phyloP scores from a whole-genome alignment of 306 rosid species.

The Rubus idaeus region DNA sequence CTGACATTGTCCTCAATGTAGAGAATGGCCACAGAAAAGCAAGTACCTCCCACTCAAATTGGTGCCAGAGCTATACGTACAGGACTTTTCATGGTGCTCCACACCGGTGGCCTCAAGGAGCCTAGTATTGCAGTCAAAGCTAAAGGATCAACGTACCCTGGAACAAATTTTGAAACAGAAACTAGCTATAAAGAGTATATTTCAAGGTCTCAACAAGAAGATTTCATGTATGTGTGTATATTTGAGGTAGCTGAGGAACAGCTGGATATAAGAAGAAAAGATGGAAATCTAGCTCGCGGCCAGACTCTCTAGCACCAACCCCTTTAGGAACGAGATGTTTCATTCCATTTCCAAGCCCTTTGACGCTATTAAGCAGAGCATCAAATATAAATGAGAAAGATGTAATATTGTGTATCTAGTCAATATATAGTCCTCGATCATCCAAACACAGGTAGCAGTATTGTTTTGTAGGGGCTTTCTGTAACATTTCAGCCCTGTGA shows the following conservation, averaged over 20 bases:
- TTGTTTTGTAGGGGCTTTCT: background rate
- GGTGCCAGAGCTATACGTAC: conserved; percentile 21
- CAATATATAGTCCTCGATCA: background rate
- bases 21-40: conserved; percentile 37
- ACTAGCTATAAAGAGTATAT: background rate
- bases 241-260: background rate
- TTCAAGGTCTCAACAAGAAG: background rate
- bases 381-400: background rate
- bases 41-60: conserved; percentile 44
- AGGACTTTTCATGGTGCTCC: conserved; percentile 22
- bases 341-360: background rate
- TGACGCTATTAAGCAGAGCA: background rate
- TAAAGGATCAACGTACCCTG: conserved; percentile 36
- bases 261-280: background rate
- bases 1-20: conserved; percentile 40
- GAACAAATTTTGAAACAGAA: background rate
- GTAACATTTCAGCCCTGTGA: background rate
- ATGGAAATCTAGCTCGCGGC: background rate
- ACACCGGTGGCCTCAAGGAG: conserved; percentile 41
- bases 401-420: background rate
- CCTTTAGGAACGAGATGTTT: background rate
- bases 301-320: background rate
- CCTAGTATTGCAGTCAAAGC: conserved; percentile 31
- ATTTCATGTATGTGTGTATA: background rate
- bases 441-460: background rate